Evolutionary conservation across 306 rosid species (phyloP), one percentile per base, ranked within the genome.

Genomic region (Quercus alba): DNA sequence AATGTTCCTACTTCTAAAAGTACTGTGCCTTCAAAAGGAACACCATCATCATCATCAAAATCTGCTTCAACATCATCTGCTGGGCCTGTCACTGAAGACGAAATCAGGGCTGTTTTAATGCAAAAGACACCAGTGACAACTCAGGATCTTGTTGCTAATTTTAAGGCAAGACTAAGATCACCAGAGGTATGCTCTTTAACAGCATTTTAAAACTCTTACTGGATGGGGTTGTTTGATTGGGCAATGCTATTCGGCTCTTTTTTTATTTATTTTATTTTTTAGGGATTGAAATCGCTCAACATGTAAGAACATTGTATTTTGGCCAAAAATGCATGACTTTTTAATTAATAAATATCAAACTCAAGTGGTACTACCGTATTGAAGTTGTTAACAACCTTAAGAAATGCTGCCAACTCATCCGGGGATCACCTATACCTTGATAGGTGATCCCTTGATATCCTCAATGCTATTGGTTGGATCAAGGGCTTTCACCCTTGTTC

Each of bases 81-180:
- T 77, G 97, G 93, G 51, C 99, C 94, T 5, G 97, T 93, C 78
- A 87, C 91, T 8, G 98, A 93, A 85, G 97, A 93, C 79, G 98
- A 95, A 88, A 95, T 93, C 55, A 87, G 93, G 88, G 93, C 98
- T 70, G 92, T 95, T 77, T 81, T 95, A 76, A 78, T 82, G 85
- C 98, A 93, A 73, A 89, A 84, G 84, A 89, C 93, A 55, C 98
- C 94, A 30, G 91, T 95, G 78, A 95, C 98, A 30, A 93, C 98
- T 6, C 95, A 90, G 84, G 99, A 91, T 85, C 98, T 95, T 77
- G 98, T 95, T 51, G 93, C 91, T 52, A 95, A 83, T 84, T 95
- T 95, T 79, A 93, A 85, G 87, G 97, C 95, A 63, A 89, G 99
- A 73, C 77, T 95, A 51, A 86, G 89, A 88, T 76, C 76, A 44